phyloP scores from a whole-genome alignment of 148 eudicot genomes.

The Chenopodium quinoa region DNA sequence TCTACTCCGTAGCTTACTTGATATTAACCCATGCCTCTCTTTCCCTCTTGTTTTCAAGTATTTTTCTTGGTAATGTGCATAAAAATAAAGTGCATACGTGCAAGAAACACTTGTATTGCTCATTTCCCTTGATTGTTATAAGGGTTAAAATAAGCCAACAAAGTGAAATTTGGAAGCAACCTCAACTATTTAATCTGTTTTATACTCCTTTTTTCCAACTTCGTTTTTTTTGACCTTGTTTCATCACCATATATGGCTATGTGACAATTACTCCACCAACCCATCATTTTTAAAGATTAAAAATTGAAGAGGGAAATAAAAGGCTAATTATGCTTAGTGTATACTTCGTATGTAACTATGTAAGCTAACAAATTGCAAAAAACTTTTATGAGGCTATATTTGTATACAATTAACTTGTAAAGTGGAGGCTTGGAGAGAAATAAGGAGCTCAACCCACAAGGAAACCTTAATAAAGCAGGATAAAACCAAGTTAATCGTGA shows the following conservation, averaged over 20 bases:
- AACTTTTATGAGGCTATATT: too few species aligned
- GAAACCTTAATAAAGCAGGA: background rate
- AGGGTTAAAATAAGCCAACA: background rate
- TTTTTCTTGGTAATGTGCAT: background rate
- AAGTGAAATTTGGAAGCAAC: background rate
- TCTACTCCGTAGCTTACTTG: background rate
- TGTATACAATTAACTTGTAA: too few species aligned
- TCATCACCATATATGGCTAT: background rate
- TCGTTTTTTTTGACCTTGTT: constrained; percentile 4
- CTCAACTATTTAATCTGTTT: background rate
- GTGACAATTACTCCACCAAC: background rate
- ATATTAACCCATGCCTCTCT: background rate
- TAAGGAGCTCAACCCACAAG: too few species aligned
- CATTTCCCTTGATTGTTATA: background rate
- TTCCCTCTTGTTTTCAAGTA: background rate
- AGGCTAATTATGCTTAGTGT: too few species aligned
- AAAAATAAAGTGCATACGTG: constrained; percentile 12
- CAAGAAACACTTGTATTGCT: constrained; percentile 9
- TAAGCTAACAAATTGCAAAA: too few species aligned
- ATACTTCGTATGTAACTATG: too few species aligned
- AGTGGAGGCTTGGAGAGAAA: background rate
- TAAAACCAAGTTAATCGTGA: too few species aligned
- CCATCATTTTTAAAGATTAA: background rate
- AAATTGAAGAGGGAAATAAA: background rate
- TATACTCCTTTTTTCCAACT: background rate